Evolutionary conservation across 2,329 filamentous ascomycete genomes (phyloP).

Genomic region (Epichloe elymi): DNA sequence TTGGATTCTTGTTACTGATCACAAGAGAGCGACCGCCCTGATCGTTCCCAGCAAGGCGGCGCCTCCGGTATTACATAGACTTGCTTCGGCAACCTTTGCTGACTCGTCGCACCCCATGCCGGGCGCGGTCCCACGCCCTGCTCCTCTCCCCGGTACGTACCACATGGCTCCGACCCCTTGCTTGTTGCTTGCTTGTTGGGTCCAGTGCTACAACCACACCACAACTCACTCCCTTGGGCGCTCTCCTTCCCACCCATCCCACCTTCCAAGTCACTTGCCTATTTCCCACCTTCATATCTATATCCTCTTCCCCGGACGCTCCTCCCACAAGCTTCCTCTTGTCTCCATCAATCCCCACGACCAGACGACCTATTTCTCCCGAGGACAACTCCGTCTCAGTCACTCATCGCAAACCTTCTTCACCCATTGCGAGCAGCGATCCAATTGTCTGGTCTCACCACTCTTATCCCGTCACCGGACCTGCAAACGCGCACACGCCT

Average conservation of each 20-base stretch:
- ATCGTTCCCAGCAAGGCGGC: neutral
- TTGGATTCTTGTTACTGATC: constrained; percentile 3
- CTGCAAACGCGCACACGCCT: no score
- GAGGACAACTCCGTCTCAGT: neutral
- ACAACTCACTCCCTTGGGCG: constrained; percentile 7
- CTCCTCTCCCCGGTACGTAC: constrained; percentile 2
- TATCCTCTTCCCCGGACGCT: constrained; percentile 7
- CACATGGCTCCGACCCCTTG: constrained; percentile 5
- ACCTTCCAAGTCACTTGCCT: constrained; percentile 4
- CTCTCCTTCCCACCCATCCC: constrained; percentile 7
- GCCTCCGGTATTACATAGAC: neutral
- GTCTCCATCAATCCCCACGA: constrained; percentile 1
- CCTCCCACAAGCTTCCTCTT: neutral
- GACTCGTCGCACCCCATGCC: neutral
- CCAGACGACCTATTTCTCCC: neutral
- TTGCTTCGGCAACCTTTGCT: neutral
- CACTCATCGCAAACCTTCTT: neutral
- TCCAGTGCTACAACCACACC: constrained; percentile 1
- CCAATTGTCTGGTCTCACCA: neutral
- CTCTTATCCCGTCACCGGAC: neutral
- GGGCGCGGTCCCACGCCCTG: neutral
- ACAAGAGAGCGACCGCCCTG: constrained; percentile 1
- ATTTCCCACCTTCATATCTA: constrained; percentile 7
- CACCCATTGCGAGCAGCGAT: neutral
- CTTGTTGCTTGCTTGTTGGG: constrained; percentile 3